A percentile compares a stretch with the other conserved stretches of the same genome.
These are phyloP conservation scores for Schizonepeta tenuifolia DNA, from an alignment of 257 asterid genomes.

Conservation along the genomic window DNA sequence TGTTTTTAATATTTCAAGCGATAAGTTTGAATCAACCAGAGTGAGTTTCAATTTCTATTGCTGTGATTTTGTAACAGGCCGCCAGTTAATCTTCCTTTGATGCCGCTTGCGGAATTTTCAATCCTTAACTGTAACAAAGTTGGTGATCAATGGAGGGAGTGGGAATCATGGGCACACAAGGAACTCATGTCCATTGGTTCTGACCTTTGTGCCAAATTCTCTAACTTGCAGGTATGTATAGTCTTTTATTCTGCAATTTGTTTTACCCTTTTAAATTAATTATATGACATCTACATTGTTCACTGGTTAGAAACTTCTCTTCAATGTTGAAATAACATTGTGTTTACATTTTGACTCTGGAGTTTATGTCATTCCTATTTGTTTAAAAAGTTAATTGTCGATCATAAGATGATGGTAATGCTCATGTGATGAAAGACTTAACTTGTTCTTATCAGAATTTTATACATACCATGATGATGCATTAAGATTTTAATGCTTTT, in stretches of 20 bases:
- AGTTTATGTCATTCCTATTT: background rate
- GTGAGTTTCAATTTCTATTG: conserved; percentile 24
- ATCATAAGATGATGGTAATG: background rate
- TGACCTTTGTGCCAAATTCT: conserved; percentile 73
- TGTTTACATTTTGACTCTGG: background rate
- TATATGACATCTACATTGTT: background rate
- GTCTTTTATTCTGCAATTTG: conserved; percentile 7
- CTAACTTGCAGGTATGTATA: conserved; percentile 70
- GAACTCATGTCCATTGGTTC: conserved; percentile 87
- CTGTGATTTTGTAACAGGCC: conserved; percentile 58
- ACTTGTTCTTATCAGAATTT: background rate
- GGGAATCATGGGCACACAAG: conserved; percentile 90
- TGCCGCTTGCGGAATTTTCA: conserved; percentile 54
- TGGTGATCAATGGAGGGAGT: conserved; percentile 54
- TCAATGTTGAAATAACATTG: background rate
- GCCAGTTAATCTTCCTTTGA: conserved; percentile 52
- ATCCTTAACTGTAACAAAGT: conserved; percentile 34
- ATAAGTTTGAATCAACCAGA: conserved; percentile 10
- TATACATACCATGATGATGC: background rate
- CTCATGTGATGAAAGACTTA: background rate
- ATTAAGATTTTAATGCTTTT: background rate
- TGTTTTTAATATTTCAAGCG: background rate
- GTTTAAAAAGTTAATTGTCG: background rate
- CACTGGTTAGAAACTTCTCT: background rate
- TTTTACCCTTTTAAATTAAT: conserved; percentile 10